Percentiles rank a stretch among this genome's conserved stretches.
phyloP scores from a whole-genome alignment of 2,329 filamentous ascomycete species.

The Penicillium decumbens region DNA sequence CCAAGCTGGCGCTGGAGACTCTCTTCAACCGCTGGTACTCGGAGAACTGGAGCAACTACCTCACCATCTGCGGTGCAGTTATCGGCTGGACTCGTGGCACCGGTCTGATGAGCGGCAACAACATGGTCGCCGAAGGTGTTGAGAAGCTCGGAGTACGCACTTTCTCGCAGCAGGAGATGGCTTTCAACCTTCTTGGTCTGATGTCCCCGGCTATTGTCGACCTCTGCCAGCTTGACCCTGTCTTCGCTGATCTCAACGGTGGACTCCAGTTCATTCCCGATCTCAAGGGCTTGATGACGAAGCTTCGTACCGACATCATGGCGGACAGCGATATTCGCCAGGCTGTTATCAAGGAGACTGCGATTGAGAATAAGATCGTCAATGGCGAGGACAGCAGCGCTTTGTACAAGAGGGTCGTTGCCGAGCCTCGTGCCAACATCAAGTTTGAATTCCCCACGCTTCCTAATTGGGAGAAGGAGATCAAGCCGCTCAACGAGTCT shows the following conservation, averaged over 20 bases:
- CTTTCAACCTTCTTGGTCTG: conserved; percentile 92
- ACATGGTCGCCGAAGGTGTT: conserved; percentile 93
- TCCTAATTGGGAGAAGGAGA: conserved; percentile 85
- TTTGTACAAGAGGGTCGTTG: conserved; percentile 88
- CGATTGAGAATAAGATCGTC: conserved; percentile 94
- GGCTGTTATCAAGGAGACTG: conserved; percentile 90
- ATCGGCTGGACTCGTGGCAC: conserved; percentile 99
- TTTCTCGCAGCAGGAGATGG: conserved; percentile 99
- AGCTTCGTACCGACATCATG: conserved; percentile 87
- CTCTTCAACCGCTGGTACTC: conserved; percentile 98
- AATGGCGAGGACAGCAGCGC: conserved; percentile 90
- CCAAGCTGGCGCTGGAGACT: conserved; percentile 93
- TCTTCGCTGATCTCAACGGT: conserved; percentile 96
- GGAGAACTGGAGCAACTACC: conserved; percentile 94
- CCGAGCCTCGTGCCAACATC: conserved; percentile 93
- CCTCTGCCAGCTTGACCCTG: conserved; percentile 89
- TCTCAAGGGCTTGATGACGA: conserved; percentile 89
- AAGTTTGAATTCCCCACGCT: conserved; percentile 92
- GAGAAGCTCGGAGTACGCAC: conserved; percentile 96
- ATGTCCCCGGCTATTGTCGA: conserved; percentile 94
- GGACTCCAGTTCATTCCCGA: conserved; percentile 96
- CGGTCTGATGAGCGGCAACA: conserved; percentile 96
- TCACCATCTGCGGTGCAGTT: conserved; percentile 95
- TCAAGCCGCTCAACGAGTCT: conserved; percentile 79
- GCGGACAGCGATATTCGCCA: conserved; percentile 90